Evolutionary conservation across 2,329 filamentous ascomycete genomes (phyloP), one percentile per base, ranked within the genome.

Genomic region (Exophiala sp.): DNA sequence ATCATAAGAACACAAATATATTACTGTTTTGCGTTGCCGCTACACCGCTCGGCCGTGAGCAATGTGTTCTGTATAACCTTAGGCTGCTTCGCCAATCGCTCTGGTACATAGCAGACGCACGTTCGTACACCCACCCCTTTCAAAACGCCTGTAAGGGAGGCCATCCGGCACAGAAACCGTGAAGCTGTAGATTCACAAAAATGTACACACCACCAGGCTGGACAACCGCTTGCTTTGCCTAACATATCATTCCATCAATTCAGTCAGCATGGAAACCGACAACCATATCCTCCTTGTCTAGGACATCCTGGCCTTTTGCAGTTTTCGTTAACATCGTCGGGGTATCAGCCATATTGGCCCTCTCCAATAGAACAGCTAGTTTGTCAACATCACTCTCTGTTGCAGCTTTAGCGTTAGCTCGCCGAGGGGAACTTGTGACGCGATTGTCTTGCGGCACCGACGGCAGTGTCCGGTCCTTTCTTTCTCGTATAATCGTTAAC

Each of bases 401-500:
- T 5, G 45, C 42, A 24, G 47, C 44, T 42, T 57, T 59, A 6
- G 50, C 53, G 7, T 51, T 39, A 5, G 16, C 47, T 10, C 47
- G 39, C n/a, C 47, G 33, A 29, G 9, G 18, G n/a, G 32, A n/a
- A 11, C 16, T 10, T 11, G 9, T 20, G 4, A 14, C 29, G 24
- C 41, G n/a, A n/a, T 43, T 24, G 12, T 12, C 11, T 35, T n/a
- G 44, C 29, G 20, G 39, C 38, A 39, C 20, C 32, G 33, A 14
- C 20, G 32, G 38, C 12, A 12, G 49, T 14, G 41, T 46, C 35
- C 34, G 38, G 38, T 50, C 47, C 35, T 54, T 56, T 50, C 50
- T 69, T 47, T 78, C 75, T 5, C 71, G 71, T 3, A 80, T 64
- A 3, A 68, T 71, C 33, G 72, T 64, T 12, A 73, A 66, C 2